phyloP scores from a whole-genome alignment of 176 grass and related monocot species.

The Musa acuminata region DNA sequence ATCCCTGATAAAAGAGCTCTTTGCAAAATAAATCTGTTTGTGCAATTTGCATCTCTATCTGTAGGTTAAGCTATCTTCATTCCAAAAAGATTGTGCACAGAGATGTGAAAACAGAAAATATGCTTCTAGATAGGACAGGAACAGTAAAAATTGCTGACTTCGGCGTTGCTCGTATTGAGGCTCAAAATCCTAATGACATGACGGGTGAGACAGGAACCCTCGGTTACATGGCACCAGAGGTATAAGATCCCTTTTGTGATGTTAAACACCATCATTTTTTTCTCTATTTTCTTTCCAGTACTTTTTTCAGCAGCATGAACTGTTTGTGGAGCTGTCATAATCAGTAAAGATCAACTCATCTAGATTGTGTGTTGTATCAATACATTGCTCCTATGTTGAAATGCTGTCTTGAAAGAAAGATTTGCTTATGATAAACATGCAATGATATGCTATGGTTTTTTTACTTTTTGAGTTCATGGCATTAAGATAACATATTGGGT shows the following conservation, averaged over 20 bases:
- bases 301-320: background rate
- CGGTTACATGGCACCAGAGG: slow-evolving; percentile 99
- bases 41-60: slow-evolving; percentile 6
- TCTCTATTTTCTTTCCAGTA: background rate
- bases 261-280: background rate
- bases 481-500: background rate
- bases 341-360: no score
- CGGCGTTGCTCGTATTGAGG: slow-evolving; percentile 96
- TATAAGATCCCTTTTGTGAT: slow-evolving; percentile 15
- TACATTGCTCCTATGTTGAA: background rate
- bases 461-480: background rate
- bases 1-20: background rate
- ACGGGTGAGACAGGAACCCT: slow-evolving; percentile 98
- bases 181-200: slow-evolving; percentile 98
- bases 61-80: slow-evolving; percentile 94
- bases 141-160: slow-evolving; percentile 97
- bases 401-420: background rate
- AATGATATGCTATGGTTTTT: background rate
- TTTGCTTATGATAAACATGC: background rate
- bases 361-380: background rate
- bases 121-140: slow-evolving; percentile 94
- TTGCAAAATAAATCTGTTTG: background rate
- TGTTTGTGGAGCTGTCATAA: background rate
- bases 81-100: slow-evolving; percentile 96
- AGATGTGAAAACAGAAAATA: slow-evolving; percentile 98